phyloP scores from a whole-genome alignment of 2,329 filamentous ascomycete species.

The Harringtonia lauricola region DNA sequence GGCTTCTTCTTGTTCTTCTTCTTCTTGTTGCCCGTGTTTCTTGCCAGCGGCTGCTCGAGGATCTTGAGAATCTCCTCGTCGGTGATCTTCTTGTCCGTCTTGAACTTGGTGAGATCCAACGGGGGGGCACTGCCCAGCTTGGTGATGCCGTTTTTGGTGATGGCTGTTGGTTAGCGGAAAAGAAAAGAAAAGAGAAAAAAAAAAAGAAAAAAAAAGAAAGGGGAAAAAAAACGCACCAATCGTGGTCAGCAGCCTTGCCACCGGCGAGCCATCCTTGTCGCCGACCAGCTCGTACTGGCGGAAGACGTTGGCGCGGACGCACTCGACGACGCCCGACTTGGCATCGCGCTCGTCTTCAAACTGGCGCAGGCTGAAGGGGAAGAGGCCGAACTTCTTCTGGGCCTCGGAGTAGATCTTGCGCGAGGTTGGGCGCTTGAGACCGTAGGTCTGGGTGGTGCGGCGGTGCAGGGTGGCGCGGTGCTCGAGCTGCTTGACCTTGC shows the following conservation, averaged over 20 bases:
- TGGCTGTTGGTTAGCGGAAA: constrained; percentile 41
- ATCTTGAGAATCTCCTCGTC: constrained; percentile 95
- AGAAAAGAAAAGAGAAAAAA: not conserved
- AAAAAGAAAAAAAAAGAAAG: not conserved
- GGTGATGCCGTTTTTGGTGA: constrained; percentile 94
- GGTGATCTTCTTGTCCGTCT: constrained; percentile 95
- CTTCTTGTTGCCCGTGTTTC: constrained; percentile 74
- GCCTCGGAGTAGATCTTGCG: constrained; percentile 88
- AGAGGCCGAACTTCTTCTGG: constrained; percentile 92
- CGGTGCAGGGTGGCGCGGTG: constrained; percentile 87
- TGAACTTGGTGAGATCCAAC: constrained; percentile 69
- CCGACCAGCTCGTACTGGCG: constrained; percentile 94
- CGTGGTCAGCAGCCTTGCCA: constrained; percentile 81
- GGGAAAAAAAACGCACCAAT: constrained; percentile 57
- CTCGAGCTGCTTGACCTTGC: constrained; percentile 88
- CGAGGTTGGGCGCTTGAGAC: constrained; percentile 86
- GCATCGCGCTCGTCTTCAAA: constrained; percentile 92
- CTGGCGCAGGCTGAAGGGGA: constrained; percentile 96
- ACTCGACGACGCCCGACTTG: constrained; percentile 93
- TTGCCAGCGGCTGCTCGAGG: constrained; percentile 74
- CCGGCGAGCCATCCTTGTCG: constrained; percentile 78
- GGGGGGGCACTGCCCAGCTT: constrained; percentile 69
- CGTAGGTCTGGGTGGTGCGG: constrained; percentile 83
- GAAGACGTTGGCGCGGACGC: constrained; percentile 84
- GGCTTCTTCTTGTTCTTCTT: constrained; percentile 74